Evolutionary conservation across 495 filamentous ascomycete genomes (phyloP), one percentile per base, ranked within the genome.

Genomic region (Annulohypoxylon bovei): DNA sequence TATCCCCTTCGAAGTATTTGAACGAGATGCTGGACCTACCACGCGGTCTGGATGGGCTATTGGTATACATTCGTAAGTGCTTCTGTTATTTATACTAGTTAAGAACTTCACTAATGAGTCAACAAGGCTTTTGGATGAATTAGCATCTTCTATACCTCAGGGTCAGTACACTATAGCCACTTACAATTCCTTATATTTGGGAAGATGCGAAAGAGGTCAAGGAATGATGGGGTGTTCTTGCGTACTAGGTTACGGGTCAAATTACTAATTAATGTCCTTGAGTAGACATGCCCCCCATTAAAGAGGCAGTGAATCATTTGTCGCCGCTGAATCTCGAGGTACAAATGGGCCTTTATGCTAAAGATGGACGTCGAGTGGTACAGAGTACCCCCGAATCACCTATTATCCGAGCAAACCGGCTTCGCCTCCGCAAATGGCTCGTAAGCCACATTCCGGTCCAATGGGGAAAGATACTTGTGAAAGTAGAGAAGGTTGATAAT

Each of bases 21-120:
- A 89, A 70, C 80, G 81, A 61, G 77, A 86, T 56, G 54, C 65
- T 4, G 62, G 65, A 8, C 50, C 83, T n/a, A 59, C 78, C 25
- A 56, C 76, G 4, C 81, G 82, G 12, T 75, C 82, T 11, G 86
- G 88, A 65, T 89, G 85, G 84, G 83, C 81, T 23, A 83, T 88
- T 68, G 84, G 81, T 1, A 68, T 89, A 22, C 83, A 88, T 65
- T 85, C 83, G 87, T 87, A 77, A 49, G 77, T 76, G 7, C 0
- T 50, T 6, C 9, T 0, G 11, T 14, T 28, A 28, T 50, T 83
- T 27, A 49, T 55, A 20, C 65, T 57, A 14, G 71, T 82, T 27
- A 75, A 75, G 79, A 40, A 75, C 75, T 6, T 47, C 76, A 6
- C 78, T 84, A 65, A 81, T 80, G 27, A 2, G 32, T 79, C 8